Conservation (phyloP, 345 rosid genomes). For the Gossypium mustelinum region DNA sequence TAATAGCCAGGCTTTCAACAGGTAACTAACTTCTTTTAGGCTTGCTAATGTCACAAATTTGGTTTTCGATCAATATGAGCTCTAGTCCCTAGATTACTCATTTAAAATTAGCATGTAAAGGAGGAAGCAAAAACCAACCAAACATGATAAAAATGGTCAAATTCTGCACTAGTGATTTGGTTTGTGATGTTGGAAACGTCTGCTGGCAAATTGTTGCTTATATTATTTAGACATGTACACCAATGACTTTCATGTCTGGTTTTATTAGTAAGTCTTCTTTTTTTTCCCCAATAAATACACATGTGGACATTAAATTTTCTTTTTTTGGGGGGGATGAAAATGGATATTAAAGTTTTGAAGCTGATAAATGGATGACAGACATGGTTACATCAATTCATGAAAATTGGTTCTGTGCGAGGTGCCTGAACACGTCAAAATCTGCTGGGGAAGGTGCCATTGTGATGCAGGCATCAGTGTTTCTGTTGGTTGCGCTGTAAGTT, state of each 20-base stretch:
- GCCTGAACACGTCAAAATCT: conserved; percentile 52
- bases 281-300: neutral
- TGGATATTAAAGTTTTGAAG: neutral
- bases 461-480: conserved; percentile 56
- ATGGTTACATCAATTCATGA: conserved; percentile 72
- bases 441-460: conserved; percentile 85
- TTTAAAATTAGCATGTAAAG: neutral
- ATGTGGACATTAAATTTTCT: neutral
- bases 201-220: neutral
- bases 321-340: neutral
- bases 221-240: neutral
- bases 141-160: neutral
- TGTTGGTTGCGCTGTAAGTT: conserved; percentile 75
- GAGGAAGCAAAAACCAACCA: neutral
- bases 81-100: neutral
- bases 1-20: neutral
- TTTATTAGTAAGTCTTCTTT: neutral
- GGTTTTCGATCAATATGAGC: neutral
- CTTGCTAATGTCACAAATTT: neutral
- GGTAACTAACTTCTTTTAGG: neutral
- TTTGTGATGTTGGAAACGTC: neutral
- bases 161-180: neutral
- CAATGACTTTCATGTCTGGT: neutral
- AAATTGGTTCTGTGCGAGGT: conserved; percentile 79
- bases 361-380: conserved; percentile 37